Base-by-base conservation (phyloP, 257 asterid species). In the Scutellaria baicalensis region DNA sequence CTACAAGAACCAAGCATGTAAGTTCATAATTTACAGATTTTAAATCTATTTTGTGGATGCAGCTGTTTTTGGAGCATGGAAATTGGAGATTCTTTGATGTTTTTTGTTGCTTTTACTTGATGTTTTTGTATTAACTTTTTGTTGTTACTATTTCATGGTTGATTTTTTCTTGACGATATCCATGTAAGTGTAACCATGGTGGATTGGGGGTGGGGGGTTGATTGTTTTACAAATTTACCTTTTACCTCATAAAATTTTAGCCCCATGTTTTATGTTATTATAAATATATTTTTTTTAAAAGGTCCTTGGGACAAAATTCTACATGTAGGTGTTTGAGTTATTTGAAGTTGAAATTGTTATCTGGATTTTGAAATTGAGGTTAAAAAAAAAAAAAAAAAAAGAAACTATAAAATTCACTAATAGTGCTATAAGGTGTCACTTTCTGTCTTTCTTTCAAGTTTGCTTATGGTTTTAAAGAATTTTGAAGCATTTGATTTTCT, bases 1-100 rank as follows among this genome's bases (percentile, higher is more conserved):
- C 8, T 35, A 56, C 70, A 77, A 70, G 40, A 65, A 73, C 87
- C 68, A 76, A 72, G 21, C 68, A 65, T 23, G 85, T 81, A 66
- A 71, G 89, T 67, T n/a, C 14, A 2, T 14, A n/a, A n/a, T 4
- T 35, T 35, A 2, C 6, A 6, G 16, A 1, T 21, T 16, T 48
- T 62, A 18, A 3, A 9, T 31, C 43, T 20, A 0, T 44, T 69
- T n/a, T 18, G 21, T 49, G 66, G 16, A 9, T 18, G 16, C 59
- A 43, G 11, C 44, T n/a, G 1, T 63, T 38, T 56, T 50, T n/a
- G 68, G 54, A 31, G 20, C 20, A 45, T 27, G 75, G 14, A 45
- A 38, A 1, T 61, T 44, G 18, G 35, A 6, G 27, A 23, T 17
- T n/a, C 9, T 47, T 64, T 10, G 8, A 54, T 52, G 59, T 8